Conservation (phyloP, 2,329 filamentous ascomycete species). For the Alternaria sp. region DNA sequence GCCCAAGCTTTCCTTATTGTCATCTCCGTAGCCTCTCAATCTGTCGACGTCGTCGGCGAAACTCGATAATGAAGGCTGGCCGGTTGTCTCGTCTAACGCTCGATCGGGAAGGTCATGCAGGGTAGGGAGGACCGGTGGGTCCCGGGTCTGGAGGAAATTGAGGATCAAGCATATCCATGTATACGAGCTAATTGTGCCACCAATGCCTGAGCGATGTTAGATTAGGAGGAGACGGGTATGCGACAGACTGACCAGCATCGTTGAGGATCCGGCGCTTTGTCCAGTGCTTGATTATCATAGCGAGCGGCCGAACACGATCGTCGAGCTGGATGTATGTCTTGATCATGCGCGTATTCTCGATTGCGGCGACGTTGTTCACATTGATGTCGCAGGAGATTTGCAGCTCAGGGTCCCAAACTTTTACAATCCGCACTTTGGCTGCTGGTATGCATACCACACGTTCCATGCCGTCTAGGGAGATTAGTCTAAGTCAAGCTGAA, state of each 20-base stretch:
- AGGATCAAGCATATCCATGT: constrained; percentile 99
- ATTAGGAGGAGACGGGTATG: constrained; percentile 9
- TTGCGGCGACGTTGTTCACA: constrained; percentile 92
- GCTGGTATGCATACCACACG: constrained; percentile 92
- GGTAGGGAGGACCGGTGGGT: constrained; percentile 82
- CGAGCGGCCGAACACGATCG: constrained; percentile 84
- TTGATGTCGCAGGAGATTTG: constrained; percentile 95
- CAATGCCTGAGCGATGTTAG: constrained; percentile 65
- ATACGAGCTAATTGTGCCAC: constrained; percentile 94
- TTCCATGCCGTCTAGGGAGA: constrained; percentile 82
- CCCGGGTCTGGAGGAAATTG: constrained; percentile 88
- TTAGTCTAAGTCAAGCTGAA: constrained; percentile 38
- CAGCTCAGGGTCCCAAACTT: constrained; percentile 96
- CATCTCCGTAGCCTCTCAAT: constrained; percentile 73
- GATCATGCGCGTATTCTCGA: constrained; percentile 98
- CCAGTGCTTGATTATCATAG: constrained; percentile 98
- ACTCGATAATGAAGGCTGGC: constrained; percentile 64
- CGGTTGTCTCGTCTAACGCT: constrained; percentile 66
- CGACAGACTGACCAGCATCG: constrained; percentile 81
- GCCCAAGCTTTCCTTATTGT: constrained; percentile 82
- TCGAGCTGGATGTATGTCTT: constrained; percentile 96
- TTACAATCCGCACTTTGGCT: constrained; percentile 97
- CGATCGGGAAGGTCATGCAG: constrained; percentile 76
- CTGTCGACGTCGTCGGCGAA: constrained; percentile 88
- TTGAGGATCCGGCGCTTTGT: constrained; percentile 91